Percentiles rank a stretch among this genome's conserved stretches.
These are phyloP conservation scores for Colletotrichum sp. DNA, from an alignment of 2,329 filamentous ascomycete species.

Conservation along the genomic window DNA sequence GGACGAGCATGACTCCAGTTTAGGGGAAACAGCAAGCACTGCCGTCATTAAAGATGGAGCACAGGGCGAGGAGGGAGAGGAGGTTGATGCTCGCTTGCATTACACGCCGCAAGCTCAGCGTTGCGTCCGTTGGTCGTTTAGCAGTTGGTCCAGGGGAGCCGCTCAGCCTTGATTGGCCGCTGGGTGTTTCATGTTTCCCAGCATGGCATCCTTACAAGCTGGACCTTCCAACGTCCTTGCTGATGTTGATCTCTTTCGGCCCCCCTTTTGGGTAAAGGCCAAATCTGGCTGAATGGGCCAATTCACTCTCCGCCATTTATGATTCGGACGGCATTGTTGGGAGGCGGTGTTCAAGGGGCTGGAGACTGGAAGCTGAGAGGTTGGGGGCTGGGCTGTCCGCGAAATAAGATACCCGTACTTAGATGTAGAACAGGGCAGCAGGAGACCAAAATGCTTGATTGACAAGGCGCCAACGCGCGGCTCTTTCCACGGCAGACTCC, in stretches of 20 bases:
- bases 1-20: background rate
- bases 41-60: slow-evolving; percentile 9
- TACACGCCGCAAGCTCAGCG: background rate
- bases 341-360: background rate
- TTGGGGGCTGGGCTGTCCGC: background rate
- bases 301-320: background rate
- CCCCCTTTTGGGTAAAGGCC: background rate
- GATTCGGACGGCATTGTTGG: background rate
- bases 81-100: slow-evolving; percentile 9
- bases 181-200: slow-evolving; percentile 18
- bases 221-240: background rate
- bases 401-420: background rate
- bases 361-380: background rate
- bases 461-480: background rate
- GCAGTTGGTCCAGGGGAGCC: background rate
- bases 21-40: background rate
- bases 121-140: background rate
- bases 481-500: background rate
- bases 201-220: slow-evolving; percentile 2
- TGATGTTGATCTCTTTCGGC: background rate
- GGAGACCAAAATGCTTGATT: background rate
- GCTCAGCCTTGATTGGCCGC: slow-evolving; percentile 9
- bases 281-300: background rate
- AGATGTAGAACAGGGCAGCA: background rate
- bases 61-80: background rate